Conservation (phyloP, 2,329 filamentous ascomycete species). For the Metarhizium brunneum region DNA sequence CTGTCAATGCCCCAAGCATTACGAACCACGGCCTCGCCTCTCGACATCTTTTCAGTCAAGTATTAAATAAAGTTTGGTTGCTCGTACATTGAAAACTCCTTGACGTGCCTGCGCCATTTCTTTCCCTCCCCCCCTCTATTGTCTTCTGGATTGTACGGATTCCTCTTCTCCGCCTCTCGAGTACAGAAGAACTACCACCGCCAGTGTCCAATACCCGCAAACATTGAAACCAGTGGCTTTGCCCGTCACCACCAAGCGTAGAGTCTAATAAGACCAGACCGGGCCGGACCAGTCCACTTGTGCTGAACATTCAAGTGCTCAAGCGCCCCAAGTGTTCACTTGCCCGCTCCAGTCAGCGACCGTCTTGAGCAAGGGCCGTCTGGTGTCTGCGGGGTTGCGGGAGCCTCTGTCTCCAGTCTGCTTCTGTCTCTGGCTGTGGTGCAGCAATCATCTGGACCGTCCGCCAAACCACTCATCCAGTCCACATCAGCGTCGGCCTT, state of each 20-base stretch:
- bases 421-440: neutral
- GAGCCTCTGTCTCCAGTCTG: neutral
- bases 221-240: too few relatives aligned
- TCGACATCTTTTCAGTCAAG: neutral
- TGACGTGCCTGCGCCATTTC: neutral
- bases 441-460: neutral
- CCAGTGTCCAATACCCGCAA: too few relatives aligned
- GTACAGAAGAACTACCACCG: neutral
- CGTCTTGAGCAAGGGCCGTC: neutral
- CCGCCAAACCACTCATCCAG: constrained; percentile 4
- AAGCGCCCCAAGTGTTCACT: neutral
- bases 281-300: neutral
- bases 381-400: constrained; percentile 1
- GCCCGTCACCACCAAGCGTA: too few relatives aligned
- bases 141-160: too few relatives aligned
- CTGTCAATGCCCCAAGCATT: neutral
- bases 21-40: neutral
- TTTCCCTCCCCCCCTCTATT: neutral
- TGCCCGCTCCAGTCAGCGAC: neutral
- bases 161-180: neutral
- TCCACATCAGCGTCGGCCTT: neutral
- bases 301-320: too few relatives aligned
- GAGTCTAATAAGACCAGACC: too few relatives aligned
- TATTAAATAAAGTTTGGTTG: neutral
- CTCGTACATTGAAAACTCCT: neutral